A percentile compares a stretch with the other conserved stretches of the same genome.
Evolutionary conservation across 768 basidiomycete species (phyloP).

Genomic region (Lentinula guzmanii): DNA sequence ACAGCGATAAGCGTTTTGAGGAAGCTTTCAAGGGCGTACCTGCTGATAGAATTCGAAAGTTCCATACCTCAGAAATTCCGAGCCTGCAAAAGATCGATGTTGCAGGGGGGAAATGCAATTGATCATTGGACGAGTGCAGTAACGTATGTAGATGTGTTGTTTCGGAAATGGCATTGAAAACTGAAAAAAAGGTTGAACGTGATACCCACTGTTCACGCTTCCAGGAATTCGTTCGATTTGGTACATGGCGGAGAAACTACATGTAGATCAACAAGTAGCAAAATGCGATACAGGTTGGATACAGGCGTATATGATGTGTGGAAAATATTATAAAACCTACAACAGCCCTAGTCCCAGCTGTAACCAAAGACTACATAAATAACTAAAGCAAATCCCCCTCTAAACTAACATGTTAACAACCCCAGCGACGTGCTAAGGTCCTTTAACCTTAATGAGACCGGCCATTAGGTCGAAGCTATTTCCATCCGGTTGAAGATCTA

Average conservation of each 20-base stretch:
- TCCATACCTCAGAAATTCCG: constrained; percentile 29
- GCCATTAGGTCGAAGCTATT: constrained; percentile 96
- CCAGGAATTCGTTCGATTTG: no score
- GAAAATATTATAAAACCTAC: neutral
- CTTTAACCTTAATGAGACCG: constrained; percentile 65
- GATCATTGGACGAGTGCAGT: neutral
- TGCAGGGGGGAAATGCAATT: constrained; percentile 27
- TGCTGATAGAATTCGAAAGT: constrained; percentile 24
- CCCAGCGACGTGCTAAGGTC: neutral
- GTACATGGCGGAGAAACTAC: no score
- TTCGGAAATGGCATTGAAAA: no score
- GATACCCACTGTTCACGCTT: no score
- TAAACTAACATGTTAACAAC: neutral
- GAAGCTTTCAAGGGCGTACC: constrained; percentile 29
- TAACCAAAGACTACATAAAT: no score
- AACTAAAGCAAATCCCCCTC: neutral
- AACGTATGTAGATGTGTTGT: no score
- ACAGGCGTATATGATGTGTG: neutral
- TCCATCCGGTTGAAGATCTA: constrained; percentile 94
- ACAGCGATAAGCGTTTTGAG: constrained; percentile 30
- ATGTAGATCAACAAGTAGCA: no score
- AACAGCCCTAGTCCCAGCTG: neutral
- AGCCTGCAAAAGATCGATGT: constrained; percentile 27
- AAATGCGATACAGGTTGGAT: no score
- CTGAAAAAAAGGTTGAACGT: no score